These are phyloP conservation scores for Calycina herbarum DNA, from an alignment of 2,329 filamentous ascomycete genomes.

Conservation along the genomic window DNA sequence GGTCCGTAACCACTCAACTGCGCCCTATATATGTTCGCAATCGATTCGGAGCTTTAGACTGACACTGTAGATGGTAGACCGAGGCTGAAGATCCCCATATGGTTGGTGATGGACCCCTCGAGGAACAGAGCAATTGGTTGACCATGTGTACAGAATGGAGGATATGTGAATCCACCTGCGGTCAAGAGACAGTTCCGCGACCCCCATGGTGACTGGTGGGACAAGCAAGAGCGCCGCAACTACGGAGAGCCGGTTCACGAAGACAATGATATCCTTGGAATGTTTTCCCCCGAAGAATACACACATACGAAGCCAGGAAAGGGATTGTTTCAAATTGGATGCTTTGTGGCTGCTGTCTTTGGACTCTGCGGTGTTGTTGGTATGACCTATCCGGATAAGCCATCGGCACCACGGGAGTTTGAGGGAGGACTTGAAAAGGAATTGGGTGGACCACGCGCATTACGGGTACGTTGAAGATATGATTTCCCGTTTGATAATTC, in stretches of 20 bases:
- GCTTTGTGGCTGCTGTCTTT: constrained; percentile 64
- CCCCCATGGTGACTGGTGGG: constrained; percentile 93
- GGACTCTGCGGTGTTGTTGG: constrained; percentile 68
- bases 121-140: constrained; percentile 15
- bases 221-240: constrained; percentile 95
- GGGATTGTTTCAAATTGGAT: constrained; percentile 66
- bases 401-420: constrained; percentile 68
- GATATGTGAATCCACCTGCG: constrained; percentile 74
- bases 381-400: constrained; percentile 69
- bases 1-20: constrained; percentile 27
- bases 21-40: background rate
- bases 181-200: constrained; percentile 92
- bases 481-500: constrained; percentile 21
- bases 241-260: constrained; percentile 96
- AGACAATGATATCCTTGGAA: constrained; percentile 88
- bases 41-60: constrained; percentile 16
- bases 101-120: constrained; percentile 48
- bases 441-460: constrained; percentile 67
- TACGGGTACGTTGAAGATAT: constrained; percentile 55
- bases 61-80: constrained; percentile 34
- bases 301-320: constrained; percentile 74
- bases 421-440: constrained; percentile 72
- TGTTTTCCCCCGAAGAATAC: constrained; percentile 88
- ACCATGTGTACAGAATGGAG: constrained; percentile 64
- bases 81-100: constrained; percentile 66